phyloP scores from a whole-genome alignment of 2,329 filamentous ascomycete genomes.

The Fragosphaeria purpurea region DNA sequence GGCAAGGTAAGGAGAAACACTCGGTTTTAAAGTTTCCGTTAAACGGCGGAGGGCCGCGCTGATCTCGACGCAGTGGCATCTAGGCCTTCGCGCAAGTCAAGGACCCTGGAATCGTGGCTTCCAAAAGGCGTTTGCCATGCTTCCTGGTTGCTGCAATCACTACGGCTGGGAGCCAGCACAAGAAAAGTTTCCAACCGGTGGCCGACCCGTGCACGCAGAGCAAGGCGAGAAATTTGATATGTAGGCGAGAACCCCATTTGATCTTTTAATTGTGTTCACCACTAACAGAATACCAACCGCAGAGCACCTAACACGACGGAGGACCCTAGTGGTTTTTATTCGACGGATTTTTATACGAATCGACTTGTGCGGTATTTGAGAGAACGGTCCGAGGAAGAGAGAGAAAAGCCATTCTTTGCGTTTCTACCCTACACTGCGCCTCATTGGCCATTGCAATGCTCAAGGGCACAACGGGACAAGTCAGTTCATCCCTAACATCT shows the following conservation, averaged over 20 bases:
- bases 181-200: slow-evolving; percentile 11
- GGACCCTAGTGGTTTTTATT: slow-evolving; percentile 40
- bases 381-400: slow-evolving; percentile 29
- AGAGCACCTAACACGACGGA: slow-evolving; percentile 12
- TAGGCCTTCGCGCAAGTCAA: slow-evolving; percentile 32
- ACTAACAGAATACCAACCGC: no score
- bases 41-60: no score
- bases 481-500: slow-evolving; percentile 7
- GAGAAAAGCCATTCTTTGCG: slow-evolving; percentile 42
- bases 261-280: no score
- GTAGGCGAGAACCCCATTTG: no score
- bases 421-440: slow-evolving; percentile 53
- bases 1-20: slow-evolving; percentile 37
- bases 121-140: slow-evolving; percentile 46
- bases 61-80: slow-evolving; percentile 37
- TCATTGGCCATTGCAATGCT: slow-evolving; percentile 49
- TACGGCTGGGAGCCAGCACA: slow-evolving; percentile 36
- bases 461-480: slow-evolving; percentile 15
- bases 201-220: slow-evolving; percentile 16
- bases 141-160: slow-evolving; percentile 51
- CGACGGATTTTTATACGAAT: slow-evolving; percentile 40
- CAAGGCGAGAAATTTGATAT: slow-evolving; percentile 9
- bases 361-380: slow-evolving; percentile 41
- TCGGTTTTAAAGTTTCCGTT: no score
- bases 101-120: slow-evolving; percentile 50